phyloP scores from a whole-genome alignment of 176 grass and related monocot genomes.

The Rhynchospora breviuscula region DNA sequence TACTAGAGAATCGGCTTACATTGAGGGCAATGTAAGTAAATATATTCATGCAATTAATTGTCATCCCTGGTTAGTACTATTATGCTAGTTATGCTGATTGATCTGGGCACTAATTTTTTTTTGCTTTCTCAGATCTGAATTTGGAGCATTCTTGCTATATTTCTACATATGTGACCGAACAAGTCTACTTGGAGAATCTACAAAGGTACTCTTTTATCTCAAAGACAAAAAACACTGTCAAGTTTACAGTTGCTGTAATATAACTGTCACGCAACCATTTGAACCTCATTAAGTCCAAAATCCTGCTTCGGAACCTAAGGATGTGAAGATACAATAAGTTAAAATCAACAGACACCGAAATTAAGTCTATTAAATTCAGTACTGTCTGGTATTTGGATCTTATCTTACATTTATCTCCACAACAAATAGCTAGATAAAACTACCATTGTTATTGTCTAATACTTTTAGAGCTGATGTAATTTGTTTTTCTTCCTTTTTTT shows the following conservation, averaged over 20 bases:
- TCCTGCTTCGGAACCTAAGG: background rate
- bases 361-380: background rate
- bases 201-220: constrained; percentile 51
- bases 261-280: too few species aligned
- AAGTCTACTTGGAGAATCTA: constrained; percentile 79
- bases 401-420: background rate
- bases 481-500: constrained; percentile 4
- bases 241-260: background rate
- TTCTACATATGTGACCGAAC: constrained; percentile 92
- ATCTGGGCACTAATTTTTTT: background rate
- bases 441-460: background rate
- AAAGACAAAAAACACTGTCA: background rate
- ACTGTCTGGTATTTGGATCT: background rate
- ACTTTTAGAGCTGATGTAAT: background rate
- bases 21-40: constrained; percentile 76
- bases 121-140: constrained; percentile 70
- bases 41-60: constrained; percentile 13
- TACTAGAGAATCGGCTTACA: constrained; percentile 70
- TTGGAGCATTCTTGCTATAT: constrained; percentile 77
- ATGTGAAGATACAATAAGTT: background rate
- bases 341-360: background rate
- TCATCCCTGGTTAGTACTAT: background rate
- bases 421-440: background rate
- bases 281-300: background rate
- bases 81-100: constrained; percentile 24